Conservation (phyloP, 768 basidiomycete species). For the Sarcomyxa edulis region DNA sequence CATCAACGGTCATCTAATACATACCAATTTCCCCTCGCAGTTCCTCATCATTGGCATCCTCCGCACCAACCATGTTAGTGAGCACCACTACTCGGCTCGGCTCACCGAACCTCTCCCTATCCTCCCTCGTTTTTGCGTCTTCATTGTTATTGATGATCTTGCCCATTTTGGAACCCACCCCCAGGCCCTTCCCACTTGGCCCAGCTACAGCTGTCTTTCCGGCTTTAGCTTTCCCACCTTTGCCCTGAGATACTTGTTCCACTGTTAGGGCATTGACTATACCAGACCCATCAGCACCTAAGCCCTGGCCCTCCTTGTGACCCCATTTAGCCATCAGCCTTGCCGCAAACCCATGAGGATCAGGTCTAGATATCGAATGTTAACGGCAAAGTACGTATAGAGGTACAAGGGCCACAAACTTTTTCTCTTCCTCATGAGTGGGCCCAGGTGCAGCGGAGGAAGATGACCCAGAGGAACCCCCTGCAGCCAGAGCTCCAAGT, state of each 20-base stretch:
- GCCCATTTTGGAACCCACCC: slow-evolving; percentile 67
- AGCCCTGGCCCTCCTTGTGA: slow-evolving; percentile 89
- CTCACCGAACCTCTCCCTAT: slow-evolving; percentile 78
- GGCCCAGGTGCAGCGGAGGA: slow-evolving; percentile 20
- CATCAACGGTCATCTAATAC: slow-evolving; percentile 15
- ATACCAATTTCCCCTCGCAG: slow-evolving; percentile 83
- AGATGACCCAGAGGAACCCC: slow-evolving; percentile 17
- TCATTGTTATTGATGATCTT: slow-evolving; percentile 90
- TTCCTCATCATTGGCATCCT: slow-evolving; percentile 83
- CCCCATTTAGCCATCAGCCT: slow-evolving; percentile 96
- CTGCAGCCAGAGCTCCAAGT: slow-evolving; percentile 52
- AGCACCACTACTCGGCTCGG: slow-evolving; percentile 87
- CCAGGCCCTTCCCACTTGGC: slow-evolving; percentile 29
- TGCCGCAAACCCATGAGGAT: slow-evolving; percentile 74
- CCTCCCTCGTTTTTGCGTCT: slow-evolving; percentile 72
- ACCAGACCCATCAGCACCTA: slow-evolving; percentile 79
- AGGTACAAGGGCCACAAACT: slow-evolving; percentile 3
- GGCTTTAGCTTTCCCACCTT: slow-evolving; percentile 28
- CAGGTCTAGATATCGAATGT: slow-evolving; percentile 29
- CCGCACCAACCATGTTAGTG: slow-evolving; percentile 82
- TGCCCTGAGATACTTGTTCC: slow-evolving; percentile 52
- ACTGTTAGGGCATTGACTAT: slow-evolving; percentile 88
- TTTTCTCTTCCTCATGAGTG: slow-evolving; percentile 23
- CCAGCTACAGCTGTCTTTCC: slow-evolving; percentile 27
- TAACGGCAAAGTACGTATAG: too few species aligned